Percentiles rank a stretch among this genome's conserved stretches.
Evolutionary conservation across 2,329 filamentous ascomycete species (phyloP).

Genomic region (Metarhizium anisopliae): DNA sequence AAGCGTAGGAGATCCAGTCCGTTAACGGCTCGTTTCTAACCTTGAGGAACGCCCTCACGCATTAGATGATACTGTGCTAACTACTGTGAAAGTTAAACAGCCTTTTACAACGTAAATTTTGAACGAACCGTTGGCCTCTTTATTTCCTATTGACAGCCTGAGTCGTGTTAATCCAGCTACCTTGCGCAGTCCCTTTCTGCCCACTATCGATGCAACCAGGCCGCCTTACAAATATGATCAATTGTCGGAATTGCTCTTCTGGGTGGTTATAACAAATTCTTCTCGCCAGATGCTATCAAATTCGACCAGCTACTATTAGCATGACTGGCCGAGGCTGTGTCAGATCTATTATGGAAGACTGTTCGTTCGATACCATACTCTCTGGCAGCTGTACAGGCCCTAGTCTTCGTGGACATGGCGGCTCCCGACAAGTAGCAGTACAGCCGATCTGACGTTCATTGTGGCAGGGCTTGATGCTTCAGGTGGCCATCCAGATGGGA

Average conservation of each 20-base stretch:
- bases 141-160: not conserved
- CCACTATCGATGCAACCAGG: not conserved
- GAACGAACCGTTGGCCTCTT: not conserved
- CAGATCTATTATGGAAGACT: constrained; percentile 7
- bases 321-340: constrained; percentile 4
- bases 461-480: constrained; percentile 17
- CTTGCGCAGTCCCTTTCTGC: not conserved
- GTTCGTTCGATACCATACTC: constrained; percentile 5
- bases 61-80: not conserved
- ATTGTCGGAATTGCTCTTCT: constrained; percentile 6
- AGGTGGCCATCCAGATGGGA: constrained; percentile 17
- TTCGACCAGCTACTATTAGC: constrained; percentile 4
- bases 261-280: constrained; percentile 5
- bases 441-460: constrained; percentile 16
- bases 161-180: not conserved
- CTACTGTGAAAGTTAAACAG: not conserved
- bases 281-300: not conserved
- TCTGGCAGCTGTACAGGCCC: constrained; percentile 11
- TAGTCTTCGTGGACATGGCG: constrained; percentile 20
- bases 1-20: not conserved
- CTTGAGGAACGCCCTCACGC: not conserved
- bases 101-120: not conserved
- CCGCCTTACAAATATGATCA: constrained; percentile 1
- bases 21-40: not conserved
- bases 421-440: constrained; percentile 14